A percentile compares a stretch with the other conserved stretches of the same genome.
Evolutionary conservation across 1,139 yeast genomes (phyloP).

Genomic region (Lodderomyces elongisporus): DNA sequence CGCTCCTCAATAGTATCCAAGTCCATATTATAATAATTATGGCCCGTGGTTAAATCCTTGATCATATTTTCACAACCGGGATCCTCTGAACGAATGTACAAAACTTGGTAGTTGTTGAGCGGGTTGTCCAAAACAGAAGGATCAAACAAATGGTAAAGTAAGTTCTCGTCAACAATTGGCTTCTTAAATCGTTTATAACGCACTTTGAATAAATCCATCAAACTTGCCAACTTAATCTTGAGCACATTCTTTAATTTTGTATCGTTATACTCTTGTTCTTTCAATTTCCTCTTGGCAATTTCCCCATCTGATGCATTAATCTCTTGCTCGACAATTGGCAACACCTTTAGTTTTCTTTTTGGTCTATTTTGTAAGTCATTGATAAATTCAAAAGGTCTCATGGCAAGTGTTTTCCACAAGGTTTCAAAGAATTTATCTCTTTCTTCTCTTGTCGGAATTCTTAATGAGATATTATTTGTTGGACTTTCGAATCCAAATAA

Average conservation of each 20-base stretch:
- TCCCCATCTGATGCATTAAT: constrained; percentile 12
- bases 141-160: constrained; percentile 73
- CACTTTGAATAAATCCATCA: constrained; percentile 84
- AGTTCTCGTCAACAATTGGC: constrained; percentile 78
- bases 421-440: constrained; percentile 53
- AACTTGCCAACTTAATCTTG: constrained; percentile 77
- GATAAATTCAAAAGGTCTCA: constrained; percentile 62
- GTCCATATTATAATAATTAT: constrained; percentile 78
- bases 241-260: constrained; percentile 77
- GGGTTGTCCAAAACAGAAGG: constrained; percentile 42
- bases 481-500: constrained; percentile 50
- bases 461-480: constrained; percentile 44
- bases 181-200: constrained; percentile 87
- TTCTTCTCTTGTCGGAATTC: constrained; percentile 33
- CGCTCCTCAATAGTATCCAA: constrained; percentile 91
- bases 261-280: constrained; percentile 63
- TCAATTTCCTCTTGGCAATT: constrained; percentile 30
- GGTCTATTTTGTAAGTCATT: constrained; percentile 51
- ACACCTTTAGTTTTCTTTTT: constrained; percentile 38
- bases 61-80: constrained; percentile 58
- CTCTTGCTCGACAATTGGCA: constrained; percentile 22
- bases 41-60: constrained; percentile 69
- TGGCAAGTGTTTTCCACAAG: constrained; percentile 49
- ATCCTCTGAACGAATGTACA: constrained; percentile 57
- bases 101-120: constrained; percentile 32